Conservation (phyloP, 163 green algal genomes). For the Chlamydomonas reinhardtii region DNA sequence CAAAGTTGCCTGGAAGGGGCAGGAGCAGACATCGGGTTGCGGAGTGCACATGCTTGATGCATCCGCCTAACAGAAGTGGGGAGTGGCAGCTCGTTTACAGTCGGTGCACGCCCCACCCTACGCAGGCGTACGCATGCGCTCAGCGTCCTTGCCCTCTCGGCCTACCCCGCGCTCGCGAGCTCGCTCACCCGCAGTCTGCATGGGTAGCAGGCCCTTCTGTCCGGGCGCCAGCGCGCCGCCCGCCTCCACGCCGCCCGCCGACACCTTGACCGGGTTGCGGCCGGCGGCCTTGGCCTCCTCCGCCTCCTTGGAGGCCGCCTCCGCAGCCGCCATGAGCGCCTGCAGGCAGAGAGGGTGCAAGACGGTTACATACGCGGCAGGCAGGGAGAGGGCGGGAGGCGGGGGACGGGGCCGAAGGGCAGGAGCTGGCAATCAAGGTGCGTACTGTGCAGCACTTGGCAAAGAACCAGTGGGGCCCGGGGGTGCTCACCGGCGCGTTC, state of each 20-base stretch:
- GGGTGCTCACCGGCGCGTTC: slow-evolving; percentile 17
- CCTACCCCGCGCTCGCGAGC: background rate
- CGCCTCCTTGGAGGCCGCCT: background rate
- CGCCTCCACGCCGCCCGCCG: slow-evolving; percentile 15
- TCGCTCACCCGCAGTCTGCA: slow-evolving; percentile 13
- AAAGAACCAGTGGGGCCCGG: too few species aligned
- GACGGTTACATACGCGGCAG: too few species aligned
- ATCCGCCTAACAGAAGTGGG: too few species aligned
- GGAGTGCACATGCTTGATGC: too few species aligned
- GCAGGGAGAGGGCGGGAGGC: too few species aligned
- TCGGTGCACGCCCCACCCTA: too few species aligned
- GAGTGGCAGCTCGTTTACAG: too few species aligned
- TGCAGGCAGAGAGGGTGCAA: background rate
- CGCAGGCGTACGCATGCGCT: too few species aligned
- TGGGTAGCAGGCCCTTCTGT: background rate
- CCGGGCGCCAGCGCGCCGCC: background rate
- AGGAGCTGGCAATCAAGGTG: too few species aligned
- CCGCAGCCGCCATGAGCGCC: background rate
- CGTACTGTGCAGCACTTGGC: too few species aligned
- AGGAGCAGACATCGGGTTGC: too few species aligned
- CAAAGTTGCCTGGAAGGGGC: background rate
- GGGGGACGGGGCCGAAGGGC: too few species aligned
- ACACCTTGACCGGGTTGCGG: slow-evolving; percentile 23
- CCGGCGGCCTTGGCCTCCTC: slow-evolving; percentile 10
- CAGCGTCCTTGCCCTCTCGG: background rate